A percentile compares a stretch with the other conserved stretches of the same genome.
These are phyloP conservation scores for Drosera capensis DNA, from an alignment of 148 eudicot species.

Conservation along the genomic window DNA sequence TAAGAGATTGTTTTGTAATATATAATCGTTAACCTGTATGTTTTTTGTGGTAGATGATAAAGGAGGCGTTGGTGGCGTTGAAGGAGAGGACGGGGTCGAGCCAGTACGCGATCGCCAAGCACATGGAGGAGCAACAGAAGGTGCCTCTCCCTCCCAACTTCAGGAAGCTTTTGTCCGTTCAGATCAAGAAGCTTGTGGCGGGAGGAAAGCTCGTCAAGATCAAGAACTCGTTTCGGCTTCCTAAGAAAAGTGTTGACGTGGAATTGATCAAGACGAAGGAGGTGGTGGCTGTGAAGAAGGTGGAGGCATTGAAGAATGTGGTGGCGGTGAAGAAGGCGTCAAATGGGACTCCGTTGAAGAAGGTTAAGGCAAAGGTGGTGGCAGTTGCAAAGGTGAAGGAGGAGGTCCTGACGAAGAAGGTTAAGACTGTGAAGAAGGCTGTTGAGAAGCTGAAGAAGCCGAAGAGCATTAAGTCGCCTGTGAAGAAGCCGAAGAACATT, in stretches of 20 bases:
- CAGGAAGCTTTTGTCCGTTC: conserved; percentile 39
- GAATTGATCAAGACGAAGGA: conserved; percentile 14
- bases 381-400: conserved; percentile 12
- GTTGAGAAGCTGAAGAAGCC: conserved; percentile 20
- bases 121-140: conserved; percentile 68
- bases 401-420: conserved; percentile 3
- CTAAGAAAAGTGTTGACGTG: too few relatives aligned
- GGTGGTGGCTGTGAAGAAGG: conserved; percentile 1
- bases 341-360: conserved; percentile 7
- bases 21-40: too few relatives aligned
- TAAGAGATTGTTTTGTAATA: too few relatives aligned
- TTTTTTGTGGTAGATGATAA: conserved; percentile 88
- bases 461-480: conserved; percentile 15
- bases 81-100: conserved; percentile 84
- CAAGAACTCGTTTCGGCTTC: conserved; percentile 56
- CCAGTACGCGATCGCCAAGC: conserved; percentile 59
- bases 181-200: conserved; percentile 49
- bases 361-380: conserved; percentile 9
- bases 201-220: conserved; percentile 48
- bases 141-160: conserved; percentile 37
- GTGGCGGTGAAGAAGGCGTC: conserved; percentile 11
- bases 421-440: conserved; percentile 15
- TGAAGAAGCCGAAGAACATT: too few relatives aligned
- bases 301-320: conserved; percentile 14
- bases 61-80: conserved; percentile 44